Conservation (phyloP, 148 eudicot genomes). For the Amaranthus palmeri region DNA sequence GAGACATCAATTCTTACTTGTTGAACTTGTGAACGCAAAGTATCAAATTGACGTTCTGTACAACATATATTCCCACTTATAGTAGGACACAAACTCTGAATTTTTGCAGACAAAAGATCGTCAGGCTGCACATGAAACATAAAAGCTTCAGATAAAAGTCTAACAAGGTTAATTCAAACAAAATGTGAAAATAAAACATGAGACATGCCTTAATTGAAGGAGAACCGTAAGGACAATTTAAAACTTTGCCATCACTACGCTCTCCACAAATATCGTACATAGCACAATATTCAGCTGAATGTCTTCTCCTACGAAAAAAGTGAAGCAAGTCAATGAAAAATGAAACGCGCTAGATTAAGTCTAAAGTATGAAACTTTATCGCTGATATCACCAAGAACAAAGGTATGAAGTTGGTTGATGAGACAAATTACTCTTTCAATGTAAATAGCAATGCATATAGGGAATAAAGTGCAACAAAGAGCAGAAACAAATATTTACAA, state of each 20-base stretch:
- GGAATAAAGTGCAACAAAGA: too few species aligned
- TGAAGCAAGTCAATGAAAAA: constrained; percentile 10
- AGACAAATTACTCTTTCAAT: too few species aligned
- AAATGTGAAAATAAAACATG: background rate
- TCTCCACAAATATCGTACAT: constrained; percentile 74
- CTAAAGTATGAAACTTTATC: too few species aligned
- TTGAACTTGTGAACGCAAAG: constrained; percentile 61
- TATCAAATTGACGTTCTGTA: constrained; percentile 61
- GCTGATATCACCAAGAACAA: too few species aligned
- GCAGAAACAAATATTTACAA: too few species aligned
- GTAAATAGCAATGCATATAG: too few species aligned
- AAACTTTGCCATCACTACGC: constrained; percentile 52
- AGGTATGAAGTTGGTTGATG: too few species aligned
- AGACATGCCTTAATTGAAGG: constrained; percentile 51
- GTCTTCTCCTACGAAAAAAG: constrained; percentile 40
- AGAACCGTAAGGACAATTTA: constrained; percentile 56
- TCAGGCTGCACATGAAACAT: constrained; percentile 48
- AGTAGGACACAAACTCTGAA: constrained; percentile 65
- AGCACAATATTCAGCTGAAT: constrained; percentile 54
- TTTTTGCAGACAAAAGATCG: constrained; percentile 57
- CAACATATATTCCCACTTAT: constrained; percentile 62
- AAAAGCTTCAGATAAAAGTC: background rate
- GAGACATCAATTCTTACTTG: constrained; percentile 36
- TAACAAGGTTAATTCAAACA: constrained; percentile 6
- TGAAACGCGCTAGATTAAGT: too few species aligned